Evolutionary conservation across 345 rosid genomes (phyloP).

Genomic region (Eutrema yunnanense): DNA sequence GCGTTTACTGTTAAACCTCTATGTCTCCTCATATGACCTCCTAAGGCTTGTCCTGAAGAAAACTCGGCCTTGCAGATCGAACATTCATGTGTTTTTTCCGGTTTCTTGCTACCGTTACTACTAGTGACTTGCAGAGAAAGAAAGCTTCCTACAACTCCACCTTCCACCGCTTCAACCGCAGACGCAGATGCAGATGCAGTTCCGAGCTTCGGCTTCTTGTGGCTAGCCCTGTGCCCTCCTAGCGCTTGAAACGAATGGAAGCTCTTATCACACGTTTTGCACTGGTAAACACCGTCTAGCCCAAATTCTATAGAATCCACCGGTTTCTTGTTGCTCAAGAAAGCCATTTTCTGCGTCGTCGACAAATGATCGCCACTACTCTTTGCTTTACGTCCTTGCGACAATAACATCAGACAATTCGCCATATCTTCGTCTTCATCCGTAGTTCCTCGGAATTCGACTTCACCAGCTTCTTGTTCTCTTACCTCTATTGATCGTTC

Average conservation of each 20-base stretch:
- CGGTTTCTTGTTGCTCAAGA: conserved; percentile 10
- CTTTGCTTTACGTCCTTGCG: conserved; percentile 57
- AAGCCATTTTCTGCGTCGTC: background rate
- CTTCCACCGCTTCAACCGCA: conserved; percentile 12
- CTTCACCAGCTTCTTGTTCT: conserved; percentile 37
- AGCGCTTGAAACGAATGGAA: conserved; percentile 92
- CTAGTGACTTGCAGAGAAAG: conserved; percentile 49
- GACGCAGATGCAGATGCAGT: background rate
- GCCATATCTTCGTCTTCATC: conserved; percentile 94
- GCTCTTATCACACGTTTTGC: conserved; percentile 79
- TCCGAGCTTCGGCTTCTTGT: conserved; percentile 58
- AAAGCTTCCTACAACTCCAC: conserved; percentile 27
- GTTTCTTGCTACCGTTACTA: conserved; percentile 8
- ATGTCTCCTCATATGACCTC: conserved; percentile 97
- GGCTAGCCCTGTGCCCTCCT: conserved; percentile 91
- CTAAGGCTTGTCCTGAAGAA: conserved; percentile 87
- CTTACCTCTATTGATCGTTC: conserved; percentile 20
- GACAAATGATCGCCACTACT: conserved; percentile 31
- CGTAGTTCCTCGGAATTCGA: conserved; percentile 18
- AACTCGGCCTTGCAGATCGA: conserved; percentile 78
- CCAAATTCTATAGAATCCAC: conserved; percentile 22
- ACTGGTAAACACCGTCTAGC: conserved; percentile 41
- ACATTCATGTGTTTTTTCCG: conserved; percentile 65
- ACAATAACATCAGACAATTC: conserved; percentile 79
- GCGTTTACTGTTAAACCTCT: conserved; percentile 33